Evolutionary conservation across 495 filamentous ascomycete species (phyloP).

Genomic region (Aspergillus affinis): DNA sequence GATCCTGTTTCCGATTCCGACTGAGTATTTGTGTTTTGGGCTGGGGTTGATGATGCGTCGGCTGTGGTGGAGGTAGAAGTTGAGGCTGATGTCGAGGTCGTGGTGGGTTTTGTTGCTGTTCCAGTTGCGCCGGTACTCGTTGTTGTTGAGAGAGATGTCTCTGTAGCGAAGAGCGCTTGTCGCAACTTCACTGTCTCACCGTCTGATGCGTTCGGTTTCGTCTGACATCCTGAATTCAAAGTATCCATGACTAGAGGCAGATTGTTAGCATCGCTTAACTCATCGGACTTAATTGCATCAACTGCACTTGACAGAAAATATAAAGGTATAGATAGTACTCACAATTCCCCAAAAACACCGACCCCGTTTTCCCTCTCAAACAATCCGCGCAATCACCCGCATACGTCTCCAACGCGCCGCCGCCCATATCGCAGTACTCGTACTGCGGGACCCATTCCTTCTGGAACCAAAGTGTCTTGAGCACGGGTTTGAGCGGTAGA

Average conservation of each 20-base stretch:
- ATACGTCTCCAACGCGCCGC: background rate
- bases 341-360: slow-evolving; percentile 6
- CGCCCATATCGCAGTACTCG: slow-evolving; percentile 1
- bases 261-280: background rate
- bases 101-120: too few relatives aligned
- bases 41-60: too few relatives aligned
- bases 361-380: background rate
- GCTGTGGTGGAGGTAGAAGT: background rate
- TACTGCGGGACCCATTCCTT: background rate
- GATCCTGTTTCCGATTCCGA: background rate
- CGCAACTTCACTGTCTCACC: background rate
- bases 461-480: background rate
- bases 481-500: background rate
- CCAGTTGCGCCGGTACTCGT: background rate
- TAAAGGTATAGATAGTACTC: too few relatives aligned
- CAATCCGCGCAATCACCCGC: background rate
- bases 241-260: background rate
- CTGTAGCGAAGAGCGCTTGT: background rate
- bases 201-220: slow-evolving; percentile 1
- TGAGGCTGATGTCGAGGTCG: too few relatives aligned
- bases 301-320: too few relatives aligned
- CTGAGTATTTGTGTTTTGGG: background rate
- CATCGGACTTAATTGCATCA: too few relatives aligned
- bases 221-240: background rate
- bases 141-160: background rate